phyloP scores from a whole-genome alignment of 495 filamentous ascomycete species.

The Podospora pseudopauciseta region DNA sequence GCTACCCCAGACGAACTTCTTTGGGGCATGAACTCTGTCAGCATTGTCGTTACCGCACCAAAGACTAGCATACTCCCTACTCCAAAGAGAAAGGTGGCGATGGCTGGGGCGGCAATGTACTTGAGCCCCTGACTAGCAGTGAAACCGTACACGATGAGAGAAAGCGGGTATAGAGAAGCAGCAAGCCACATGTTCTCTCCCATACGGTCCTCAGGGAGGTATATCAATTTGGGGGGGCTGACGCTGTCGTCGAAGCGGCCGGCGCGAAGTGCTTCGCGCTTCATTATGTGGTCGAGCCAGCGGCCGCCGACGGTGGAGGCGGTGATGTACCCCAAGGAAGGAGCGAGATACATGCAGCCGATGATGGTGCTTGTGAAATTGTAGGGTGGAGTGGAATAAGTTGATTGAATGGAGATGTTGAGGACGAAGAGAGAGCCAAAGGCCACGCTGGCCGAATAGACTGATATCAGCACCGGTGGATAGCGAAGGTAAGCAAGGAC shows the following conservation, averaged over 20 bases:
- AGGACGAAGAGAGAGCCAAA: slow-evolving; percentile 82
- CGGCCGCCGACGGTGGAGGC: slow-evolving; percentile 70
- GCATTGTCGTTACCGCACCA: slow-evolving; percentile 69
- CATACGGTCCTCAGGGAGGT: slow-evolving; percentile 84
- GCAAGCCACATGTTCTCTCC: slow-evolving; percentile 84
- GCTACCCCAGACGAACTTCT: slow-evolving; percentile 74
- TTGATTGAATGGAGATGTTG: slow-evolving; percentile 77
- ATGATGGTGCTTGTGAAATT: slow-evolving; percentile 68
- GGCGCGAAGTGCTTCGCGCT: slow-evolving; percentile 68
- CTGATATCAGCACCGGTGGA: slow-evolving; percentile 72
- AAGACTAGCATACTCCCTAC: slow-evolving; percentile 89
- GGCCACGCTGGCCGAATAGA: slow-evolving; percentile 77
- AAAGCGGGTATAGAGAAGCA: slow-evolving; percentile 68
- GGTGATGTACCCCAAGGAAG: slow-evolving; percentile 72
- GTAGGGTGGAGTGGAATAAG: slow-evolving; percentile 73
- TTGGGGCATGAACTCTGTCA: slow-evolving; percentile 86
- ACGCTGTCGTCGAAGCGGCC: slow-evolving; percentile 58
- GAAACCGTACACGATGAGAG: slow-evolving; percentile 62
- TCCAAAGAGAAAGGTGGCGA: slow-evolving; percentile 88
- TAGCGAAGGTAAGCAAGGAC: slow-evolving; percentile 77
- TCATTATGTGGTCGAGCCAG: slow-evolving; percentile 92
- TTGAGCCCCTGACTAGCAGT: slow-evolving; percentile 39
- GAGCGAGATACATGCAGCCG: slow-evolving; percentile 78
- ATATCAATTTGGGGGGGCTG: slow-evolving; percentile 60
- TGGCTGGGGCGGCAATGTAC: slow-evolving; percentile 47